A percentile compares a stretch with the other conserved stretches of the same genome.
phyloP scores from a whole-genome alignment of 768 basidiomycete genomes.

The Suillus decipiens region DNA sequence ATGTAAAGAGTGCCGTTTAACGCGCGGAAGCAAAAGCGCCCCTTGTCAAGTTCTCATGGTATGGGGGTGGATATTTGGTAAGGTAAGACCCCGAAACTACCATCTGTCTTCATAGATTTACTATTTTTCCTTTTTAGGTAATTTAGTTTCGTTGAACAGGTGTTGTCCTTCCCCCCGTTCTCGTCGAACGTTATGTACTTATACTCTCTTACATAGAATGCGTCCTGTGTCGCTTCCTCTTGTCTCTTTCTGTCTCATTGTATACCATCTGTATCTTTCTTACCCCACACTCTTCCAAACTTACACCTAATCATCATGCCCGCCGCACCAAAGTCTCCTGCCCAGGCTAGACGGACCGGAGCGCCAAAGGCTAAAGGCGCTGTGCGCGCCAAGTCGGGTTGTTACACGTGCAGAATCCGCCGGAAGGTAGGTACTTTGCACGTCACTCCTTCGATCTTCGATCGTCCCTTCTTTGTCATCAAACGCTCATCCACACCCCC shows the following conservation, averaged over 20 bases:
- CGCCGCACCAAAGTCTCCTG: slow-evolving; percentile 43
- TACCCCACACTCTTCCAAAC: slow-evolving; percentile 24
- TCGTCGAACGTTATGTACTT: slow-evolving; percentile 31
- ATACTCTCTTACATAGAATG: slow-evolving; percentile 29
- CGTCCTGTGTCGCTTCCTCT: slow-evolving; percentile 18
- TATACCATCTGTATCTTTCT: slow-evolving; percentile 19
- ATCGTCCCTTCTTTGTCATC: slow-evolving; percentile 12
- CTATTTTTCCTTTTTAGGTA: slow-evolving; percentile 12
- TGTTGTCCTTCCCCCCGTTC: slow-evolving; percentile 15
- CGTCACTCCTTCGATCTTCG: slow-evolving; percentile 13
- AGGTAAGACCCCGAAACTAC: slow-evolving; percentile 23
- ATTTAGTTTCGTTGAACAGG: slow-evolving; percentile 6
- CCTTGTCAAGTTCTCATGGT: slow-evolving; percentile 23
- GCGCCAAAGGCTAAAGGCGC: slow-evolving; percentile 78
- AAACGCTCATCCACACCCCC: slow-evolving; percentile 12
- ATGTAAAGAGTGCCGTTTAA: slow-evolving; percentile 9
- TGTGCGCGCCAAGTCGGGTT: slow-evolving; percentile 84
- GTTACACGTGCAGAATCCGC: slow-evolving; percentile 86
- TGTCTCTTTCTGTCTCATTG: slow-evolving; percentile 9
- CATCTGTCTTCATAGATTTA: slow-evolving; percentile 10
- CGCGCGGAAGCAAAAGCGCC: slow-evolving; percentile 27
- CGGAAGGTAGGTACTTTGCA: slow-evolving; percentile 59
- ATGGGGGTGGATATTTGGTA: slow-evolving; percentile 21
- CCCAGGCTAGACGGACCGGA: slow-evolving; percentile 44
- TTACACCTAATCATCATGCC: slow-evolving; percentile 25